Evolutionary conservation across 768 basidiomycete genomes (phyloP).

Genomic region (Atractiella rhizophila): DNA sequence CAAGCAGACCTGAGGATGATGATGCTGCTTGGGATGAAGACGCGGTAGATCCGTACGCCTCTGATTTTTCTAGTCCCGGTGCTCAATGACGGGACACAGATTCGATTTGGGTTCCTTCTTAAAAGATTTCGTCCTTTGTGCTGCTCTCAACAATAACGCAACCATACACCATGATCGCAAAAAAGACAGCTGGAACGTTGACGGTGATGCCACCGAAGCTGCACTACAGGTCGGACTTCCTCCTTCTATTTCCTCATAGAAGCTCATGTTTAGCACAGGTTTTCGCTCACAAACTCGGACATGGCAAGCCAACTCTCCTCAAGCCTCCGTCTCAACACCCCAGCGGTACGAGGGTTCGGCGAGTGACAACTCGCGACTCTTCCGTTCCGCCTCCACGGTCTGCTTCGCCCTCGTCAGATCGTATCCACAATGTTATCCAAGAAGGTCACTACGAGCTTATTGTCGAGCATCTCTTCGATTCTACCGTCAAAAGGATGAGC

Average conservation of each 20-base stretch:
- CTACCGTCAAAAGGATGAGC: constrained; percentile 26
- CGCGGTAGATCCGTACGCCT: constrained; percentile 18
- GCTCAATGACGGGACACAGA: too few species aligned
- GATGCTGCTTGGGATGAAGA: constrained; percentile 11
- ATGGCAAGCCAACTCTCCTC: constrained; percentile 22
- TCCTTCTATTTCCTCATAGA: constrained; percentile 4
- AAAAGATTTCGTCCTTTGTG: constrained; percentile 21
- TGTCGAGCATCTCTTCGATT: constrained; percentile 27
- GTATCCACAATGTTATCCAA: not conserved
- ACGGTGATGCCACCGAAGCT: constrained; percentile 27
- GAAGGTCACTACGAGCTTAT: constrained; percentile 21
- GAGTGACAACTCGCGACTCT: not conserved
- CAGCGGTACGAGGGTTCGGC: constrained; percentile 9
- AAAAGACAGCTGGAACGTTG: constrained; percentile 23
- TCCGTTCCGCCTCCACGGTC: too few species aligned
- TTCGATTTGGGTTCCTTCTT: constrained; percentile 19
- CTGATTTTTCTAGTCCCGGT: too few species aligned
- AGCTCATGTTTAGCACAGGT: constrained; percentile 1
- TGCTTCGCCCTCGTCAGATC: not conserved
- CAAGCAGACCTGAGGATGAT: constrained; percentile 3
- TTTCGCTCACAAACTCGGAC: constrained; percentile 23
- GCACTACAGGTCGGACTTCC: constrained; percentile 23
- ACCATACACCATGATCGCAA: constrained; percentile 18
- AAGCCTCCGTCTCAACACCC: constrained; percentile 10
- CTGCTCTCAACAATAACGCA: constrained; percentile 25